Percentiles rank a stretch among this genome's conserved stretches.
Evolutionary conservation across 169 alveolate genomes (phyloP).

Genomic region (Neospora caninum): DNA sequence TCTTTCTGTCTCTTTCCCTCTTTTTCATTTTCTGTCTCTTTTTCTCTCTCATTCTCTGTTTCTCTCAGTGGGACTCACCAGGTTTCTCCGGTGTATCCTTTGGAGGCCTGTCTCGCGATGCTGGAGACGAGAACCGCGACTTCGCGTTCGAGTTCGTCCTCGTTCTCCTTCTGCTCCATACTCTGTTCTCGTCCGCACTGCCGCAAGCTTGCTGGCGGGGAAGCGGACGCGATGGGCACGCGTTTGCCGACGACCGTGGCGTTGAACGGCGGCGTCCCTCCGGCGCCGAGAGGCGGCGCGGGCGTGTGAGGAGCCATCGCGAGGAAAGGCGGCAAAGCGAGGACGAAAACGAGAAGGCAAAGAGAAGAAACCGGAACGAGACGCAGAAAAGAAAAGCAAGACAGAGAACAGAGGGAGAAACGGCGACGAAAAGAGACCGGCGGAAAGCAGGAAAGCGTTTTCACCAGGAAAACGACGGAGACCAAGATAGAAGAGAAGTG

Average conservation of each 20-base stretch:
- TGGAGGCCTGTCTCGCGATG: conserved; percentile 66
- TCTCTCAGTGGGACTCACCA: conserved; percentile 20
- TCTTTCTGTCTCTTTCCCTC: neutral
- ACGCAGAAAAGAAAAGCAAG: neutral
- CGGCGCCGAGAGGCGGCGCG: neutral
- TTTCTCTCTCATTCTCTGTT: neutral
- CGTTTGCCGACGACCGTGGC: neutral
- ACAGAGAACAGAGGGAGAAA: neutral
- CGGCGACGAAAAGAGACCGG: neutral
- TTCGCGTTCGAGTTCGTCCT: conserved; percentile 55
- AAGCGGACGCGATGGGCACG: neutral
- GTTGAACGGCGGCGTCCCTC: neutral
- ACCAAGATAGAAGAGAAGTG: neutral
- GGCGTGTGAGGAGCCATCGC: neutral
- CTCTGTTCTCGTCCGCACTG: neutral
- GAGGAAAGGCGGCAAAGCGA: conserved; percentile 8
- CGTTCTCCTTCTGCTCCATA: conserved; percentile 12
- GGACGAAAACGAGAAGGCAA: neutral
- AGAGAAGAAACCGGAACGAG: neutral
- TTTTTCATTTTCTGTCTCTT: neutral
- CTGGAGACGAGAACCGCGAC: conserved; percentile 51
- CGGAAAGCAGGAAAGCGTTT: neutral
- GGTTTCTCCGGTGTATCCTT: conserved; percentile 68
- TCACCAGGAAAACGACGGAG: too few species aligned
- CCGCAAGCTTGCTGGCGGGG: neutral